Evolutionary conservation across 2,329 filamentous ascomycete species (phyloP), one percentile per base, ranked within the genome.

Genomic region (Trichoderma asperellum): DNA sequence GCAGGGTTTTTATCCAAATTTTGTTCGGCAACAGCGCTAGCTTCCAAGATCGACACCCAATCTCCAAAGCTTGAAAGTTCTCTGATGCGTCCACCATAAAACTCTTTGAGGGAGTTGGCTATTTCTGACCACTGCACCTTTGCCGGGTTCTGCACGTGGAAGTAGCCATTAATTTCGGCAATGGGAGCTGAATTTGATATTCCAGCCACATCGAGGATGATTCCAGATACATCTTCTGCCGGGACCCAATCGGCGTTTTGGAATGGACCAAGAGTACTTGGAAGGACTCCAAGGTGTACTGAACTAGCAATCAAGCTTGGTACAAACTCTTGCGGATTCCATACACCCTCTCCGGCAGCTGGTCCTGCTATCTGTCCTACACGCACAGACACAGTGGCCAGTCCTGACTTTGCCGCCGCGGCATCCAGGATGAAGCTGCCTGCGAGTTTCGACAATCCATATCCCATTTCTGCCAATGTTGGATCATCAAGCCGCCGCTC

Each of bases 251-350:
- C 85, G 0, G 88, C 79, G 0, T 74, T 73, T 2, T 81, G 74
- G 74, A 82, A 77, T 1, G 72, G 71, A 0, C 85, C 86, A 0
- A 88, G 77, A 0, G 78, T 75, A 0, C 71, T 70, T 0, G 87
- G 87, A 5, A 89, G 73, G 5, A 80, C 75, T 0, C 83, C 81
- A 0, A 89, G 75, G 52, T 83, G 76, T 7, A 83, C 75, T 0
- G 85, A 88, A 56, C 83, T 86, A 0, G 81, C 79, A 21, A 85
- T 76, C n/a, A 85, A 77, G 29, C 78, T 81, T 0, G 88, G 88
- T 2, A 90, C 75, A 84, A 86, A 89, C 70, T 90, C 87, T 11
- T 85, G 81, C n/a, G 76, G 77, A 71, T 86, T 88, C 88, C 87
- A 90, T 21, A 74, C 71, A 0, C 86, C 87, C 2, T 12, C 1